These are phyloP conservation scores for Sporothrix pallida DNA, from an alignment of 2,329 filamentous ascomycete genomes.

Conservation along the genomic window DNA sequence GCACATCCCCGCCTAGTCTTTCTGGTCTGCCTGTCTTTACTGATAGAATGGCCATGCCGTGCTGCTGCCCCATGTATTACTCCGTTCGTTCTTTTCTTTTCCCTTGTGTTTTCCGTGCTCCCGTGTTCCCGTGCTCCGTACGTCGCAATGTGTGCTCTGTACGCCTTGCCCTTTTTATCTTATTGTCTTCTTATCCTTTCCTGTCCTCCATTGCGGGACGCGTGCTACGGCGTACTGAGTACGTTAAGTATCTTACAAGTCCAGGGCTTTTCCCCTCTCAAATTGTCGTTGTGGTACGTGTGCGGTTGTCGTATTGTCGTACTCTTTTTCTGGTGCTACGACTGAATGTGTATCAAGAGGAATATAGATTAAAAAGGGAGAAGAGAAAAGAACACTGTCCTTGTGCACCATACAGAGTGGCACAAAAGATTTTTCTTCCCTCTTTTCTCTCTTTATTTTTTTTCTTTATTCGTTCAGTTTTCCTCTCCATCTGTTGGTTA, in stretches of 20 bases:
- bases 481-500: neutral
- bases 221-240: slow-evolving; percentile 8
- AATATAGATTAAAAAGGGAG: neutral
- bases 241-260: slow-evolving; percentile 13
- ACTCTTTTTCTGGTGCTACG: neutral
- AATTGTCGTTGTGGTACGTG: neutral
- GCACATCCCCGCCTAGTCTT: neutral
- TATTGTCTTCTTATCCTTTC: neutral
- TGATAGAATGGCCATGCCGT: neutral
- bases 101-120: slow-evolving; percentile 1
- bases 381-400: neutral
- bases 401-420: neutral
- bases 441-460: neutral
- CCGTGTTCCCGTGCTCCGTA: slow-evolving; percentile 7
- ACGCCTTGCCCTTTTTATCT: neutral
- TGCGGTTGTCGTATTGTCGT: slow-evolving; percentile 6
- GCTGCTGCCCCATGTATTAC: neutral
- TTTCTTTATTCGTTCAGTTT: neutral
- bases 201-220: neutral
- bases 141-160: neutral
- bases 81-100: neutral
- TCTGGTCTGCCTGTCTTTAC: neutral
- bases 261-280: neutral
- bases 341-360: neutral
- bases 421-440: neutral